phyloP scores from a whole-genome alignment of 345 rosid genomes.

The Hevea brasiliensis region DNA sequence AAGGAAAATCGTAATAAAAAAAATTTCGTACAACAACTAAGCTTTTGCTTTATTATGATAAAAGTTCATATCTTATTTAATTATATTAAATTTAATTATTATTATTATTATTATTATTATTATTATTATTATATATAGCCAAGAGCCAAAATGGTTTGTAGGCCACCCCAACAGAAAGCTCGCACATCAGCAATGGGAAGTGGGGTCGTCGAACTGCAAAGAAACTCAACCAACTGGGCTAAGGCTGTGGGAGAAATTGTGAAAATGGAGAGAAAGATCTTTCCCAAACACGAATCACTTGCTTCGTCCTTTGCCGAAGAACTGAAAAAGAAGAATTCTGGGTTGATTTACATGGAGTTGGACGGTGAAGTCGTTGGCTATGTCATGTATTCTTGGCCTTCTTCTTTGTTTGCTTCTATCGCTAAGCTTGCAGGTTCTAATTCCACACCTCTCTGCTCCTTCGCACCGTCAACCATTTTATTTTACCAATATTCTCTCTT shows the following conservation, averaged over 20 bases:
- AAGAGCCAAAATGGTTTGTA: too few relatives aligned
- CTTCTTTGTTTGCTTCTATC: conserved; percentile 70
- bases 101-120: too few relatives aligned
- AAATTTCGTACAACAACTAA: too few relatives aligned
- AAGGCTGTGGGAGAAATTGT: conserved; percentile 58
- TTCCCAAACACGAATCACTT: conserved; percentile 85
- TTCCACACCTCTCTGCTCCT: background rate
- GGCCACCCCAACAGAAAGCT: background rate
- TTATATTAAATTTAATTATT: too few relatives aligned
- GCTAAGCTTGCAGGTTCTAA: conserved; percentile 76
- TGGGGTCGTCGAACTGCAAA: conserved; percentile 43
- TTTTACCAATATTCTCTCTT: too few relatives aligned
- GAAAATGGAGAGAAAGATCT: conserved; percentile 65
- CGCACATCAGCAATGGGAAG: conserved; percentile 31
- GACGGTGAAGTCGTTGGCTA: conserved; percentile 60
- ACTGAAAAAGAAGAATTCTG: conserved; percentile 66
- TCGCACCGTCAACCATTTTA: background rate
- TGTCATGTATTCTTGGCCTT: conserved; percentile 71
- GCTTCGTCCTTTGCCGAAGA: conserved; percentile 63
- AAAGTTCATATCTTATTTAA: too few relatives aligned
- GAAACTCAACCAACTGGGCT: conserved; percentile 44
- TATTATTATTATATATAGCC: too few relatives aligned
- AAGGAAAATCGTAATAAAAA: too few relatives aligned
- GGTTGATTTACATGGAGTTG: conserved; percentile 50
- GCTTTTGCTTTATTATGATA: too few relatives aligned